These are phyloP conservation scores for Cordyceps farinosa DNA, from an alignment of 2,329 filamentous ascomycete genomes.

Conservation along the genomic window DNA sequence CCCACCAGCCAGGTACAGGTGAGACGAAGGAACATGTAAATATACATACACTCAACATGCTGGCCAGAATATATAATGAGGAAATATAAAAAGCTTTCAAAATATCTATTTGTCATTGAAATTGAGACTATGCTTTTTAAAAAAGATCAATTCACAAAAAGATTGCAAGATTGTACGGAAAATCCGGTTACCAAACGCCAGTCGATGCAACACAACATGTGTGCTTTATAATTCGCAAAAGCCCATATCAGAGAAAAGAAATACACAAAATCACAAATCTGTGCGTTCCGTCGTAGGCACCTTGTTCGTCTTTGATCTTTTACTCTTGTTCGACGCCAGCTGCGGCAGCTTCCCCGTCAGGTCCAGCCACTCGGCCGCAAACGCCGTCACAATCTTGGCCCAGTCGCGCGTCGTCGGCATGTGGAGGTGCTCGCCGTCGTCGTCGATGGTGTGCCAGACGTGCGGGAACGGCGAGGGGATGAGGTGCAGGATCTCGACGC, in stretches of 20 bases:
- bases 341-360: conserved; percentile 45
- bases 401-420: conserved; percentile 78
- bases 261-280: conserved; percentile 28
- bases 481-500: conserved; percentile 84
- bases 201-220: background rate
- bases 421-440: conserved; percentile 83
- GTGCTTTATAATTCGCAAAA: background rate
- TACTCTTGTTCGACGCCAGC: conserved; percentile 23
- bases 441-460: conserved; percentile 83
- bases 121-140: background rate
- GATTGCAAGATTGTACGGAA: background rate
- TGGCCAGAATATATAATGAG: background rate
- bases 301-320: conserved; percentile 25
- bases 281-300: conserved; percentile 30
- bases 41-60: background rate
- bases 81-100: no score
- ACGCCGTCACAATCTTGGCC: conserved; percentile 78
- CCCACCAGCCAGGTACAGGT: background rate
- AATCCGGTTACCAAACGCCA: conserved; percentile 10
- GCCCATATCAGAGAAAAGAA: background rate
- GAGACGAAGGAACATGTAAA: no score
- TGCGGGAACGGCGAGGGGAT: conserved; percentile 79
- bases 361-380: conserved; percentile 90
- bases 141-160: background rate
- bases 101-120: no score